Conservation (phyloP, 1,284 basidiomycete species). For the Puccinia horiana region DNA sequence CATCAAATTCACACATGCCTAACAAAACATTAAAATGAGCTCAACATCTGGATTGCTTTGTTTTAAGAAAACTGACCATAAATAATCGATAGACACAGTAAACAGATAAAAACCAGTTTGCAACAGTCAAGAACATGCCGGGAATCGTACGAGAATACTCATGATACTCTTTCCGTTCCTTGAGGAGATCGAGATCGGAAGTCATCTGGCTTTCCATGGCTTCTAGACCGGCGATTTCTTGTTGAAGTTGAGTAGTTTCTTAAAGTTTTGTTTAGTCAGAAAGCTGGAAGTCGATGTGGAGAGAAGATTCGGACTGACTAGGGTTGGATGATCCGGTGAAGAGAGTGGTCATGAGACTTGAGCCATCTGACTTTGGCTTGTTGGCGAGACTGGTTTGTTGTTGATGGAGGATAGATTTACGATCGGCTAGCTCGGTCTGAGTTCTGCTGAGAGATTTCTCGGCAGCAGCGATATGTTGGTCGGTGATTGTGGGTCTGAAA, state of each 20-base stretch:
- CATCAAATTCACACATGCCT: slow-evolving; percentile 58
- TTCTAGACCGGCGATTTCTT: slow-evolving; percentile 59
- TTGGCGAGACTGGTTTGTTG: slow-evolving; percentile 53
- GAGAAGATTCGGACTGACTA: slow-evolving; percentile 8
- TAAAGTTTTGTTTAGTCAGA: not conserved
- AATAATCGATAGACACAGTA: slow-evolving; percentile 59
- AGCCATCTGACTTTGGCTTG: slow-evolving; percentile 13
- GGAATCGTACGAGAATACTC: slow-evolving; percentile 57
- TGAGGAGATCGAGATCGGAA: slow-evolving; percentile 57
- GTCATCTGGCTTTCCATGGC: slow-evolving; percentile 59
- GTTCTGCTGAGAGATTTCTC: slow-evolving; percentile 54
- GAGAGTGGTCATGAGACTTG: slow-evolving; percentile 50
- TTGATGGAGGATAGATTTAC: slow-evolving; percentile 36
- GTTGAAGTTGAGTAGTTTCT: slow-evolving; percentile 57
- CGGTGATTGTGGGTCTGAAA: slow-evolving; percentile 54
- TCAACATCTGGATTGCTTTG: slow-evolving; percentile 19
- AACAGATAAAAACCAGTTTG: slow-evolving; percentile 58
- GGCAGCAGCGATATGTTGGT: slow-evolving; percentile 54
- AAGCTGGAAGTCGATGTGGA: not conserved
- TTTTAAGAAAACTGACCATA: slow-evolving; percentile 50
- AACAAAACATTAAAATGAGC: slow-evolving; percentile 46
- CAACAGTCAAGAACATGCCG: slow-evolving; percentile 57
- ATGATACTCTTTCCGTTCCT: slow-evolving; percentile 56
- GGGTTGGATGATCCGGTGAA: slow-evolving; percentile 49
- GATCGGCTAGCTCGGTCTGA: slow-evolving; percentile 53